Percentiles rank a stretch among this genome's conserved stretches.
Evolutionary conservation across 805 yeast genomes (phyloP).

Genomic region (Wickerhamiella spandovensis): DNA sequence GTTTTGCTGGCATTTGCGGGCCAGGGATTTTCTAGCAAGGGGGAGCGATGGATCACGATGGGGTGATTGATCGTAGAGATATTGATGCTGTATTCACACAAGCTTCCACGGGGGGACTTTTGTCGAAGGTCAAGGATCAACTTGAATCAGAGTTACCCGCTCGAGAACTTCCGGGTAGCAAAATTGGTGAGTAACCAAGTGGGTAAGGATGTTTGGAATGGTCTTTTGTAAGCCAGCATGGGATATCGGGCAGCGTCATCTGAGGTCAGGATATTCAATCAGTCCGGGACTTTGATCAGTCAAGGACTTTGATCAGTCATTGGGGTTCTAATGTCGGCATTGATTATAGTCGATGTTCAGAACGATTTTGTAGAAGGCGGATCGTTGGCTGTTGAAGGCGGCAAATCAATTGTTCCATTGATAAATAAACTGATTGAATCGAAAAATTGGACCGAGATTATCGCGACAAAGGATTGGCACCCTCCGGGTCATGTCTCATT

Average conservation of each 20-base stretch:
- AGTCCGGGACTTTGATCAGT: no score
- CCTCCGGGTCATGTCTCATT: conserved; percentile 68
- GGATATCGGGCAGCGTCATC: no score
- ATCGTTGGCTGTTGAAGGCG: conserved; percentile 56
- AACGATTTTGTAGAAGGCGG: conserved; percentile 68
- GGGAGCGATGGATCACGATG: not conserved
- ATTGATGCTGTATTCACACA: not conserved
- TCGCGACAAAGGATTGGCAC: conserved; percentile 84
- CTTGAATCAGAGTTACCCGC: not conserved
- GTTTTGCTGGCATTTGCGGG: not conserved
- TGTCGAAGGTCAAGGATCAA: not conserved
- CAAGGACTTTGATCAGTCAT: no score
- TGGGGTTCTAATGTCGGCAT: conserved; percentile 35
- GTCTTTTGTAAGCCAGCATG: not conserved
- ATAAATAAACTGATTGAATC: conserved; percentile 36
- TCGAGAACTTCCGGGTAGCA: conserved; percentile 1
- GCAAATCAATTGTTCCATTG: conserved; percentile 41
- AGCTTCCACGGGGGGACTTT: not conserved
- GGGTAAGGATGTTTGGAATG: not conserved
- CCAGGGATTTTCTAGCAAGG: not conserved
- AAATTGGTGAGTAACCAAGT: not conserved
- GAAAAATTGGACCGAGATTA: conserved; percentile 43
- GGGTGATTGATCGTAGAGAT: not conserved
- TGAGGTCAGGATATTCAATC: not conserved
- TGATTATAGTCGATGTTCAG: conserved; percentile 70